Conservation (phyloP, 495 filamentous ascomycete genomes). For the Hypoxylon intermedium region DNA sequence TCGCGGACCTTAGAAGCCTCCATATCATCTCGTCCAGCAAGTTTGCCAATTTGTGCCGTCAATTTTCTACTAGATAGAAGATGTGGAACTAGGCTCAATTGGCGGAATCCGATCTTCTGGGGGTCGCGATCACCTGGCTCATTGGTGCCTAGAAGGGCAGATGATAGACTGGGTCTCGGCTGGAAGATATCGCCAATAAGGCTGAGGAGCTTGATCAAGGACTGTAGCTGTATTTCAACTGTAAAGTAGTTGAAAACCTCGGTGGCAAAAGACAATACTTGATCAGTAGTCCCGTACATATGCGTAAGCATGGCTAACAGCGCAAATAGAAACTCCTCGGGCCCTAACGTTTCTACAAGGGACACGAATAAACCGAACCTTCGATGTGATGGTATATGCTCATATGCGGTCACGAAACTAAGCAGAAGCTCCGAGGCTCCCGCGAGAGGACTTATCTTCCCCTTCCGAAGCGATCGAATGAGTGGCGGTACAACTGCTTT, state of each 20-base stretch:
- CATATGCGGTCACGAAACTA: conserved; percentile 93
- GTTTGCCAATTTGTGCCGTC: conserved; percentile 53
- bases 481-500: conserved; percentile 88
- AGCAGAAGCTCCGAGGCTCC: conserved; percentile 85
- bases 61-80: conserved; percentile 60
- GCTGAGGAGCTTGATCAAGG: conserved; percentile 73
- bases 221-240: conserved; percentile 71
- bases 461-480: conserved; percentile 81
- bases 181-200: conserved; percentile 75
- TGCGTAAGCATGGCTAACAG: conserved; percentile 75
- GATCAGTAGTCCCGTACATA: conserved; percentile 64
- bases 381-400: conserved; percentile 88
- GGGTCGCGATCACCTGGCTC: conserved; percentile 65
- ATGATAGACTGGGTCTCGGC: conserved; percentile 71
- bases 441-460: conserved; percentile 75
- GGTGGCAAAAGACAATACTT: conserved; percentile 58
- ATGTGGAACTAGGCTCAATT: conserved; percentile 66
- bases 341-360: conserved; percentile 80
- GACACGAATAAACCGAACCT: conserved; percentile 80
- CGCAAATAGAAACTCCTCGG: conserved; percentile 79
- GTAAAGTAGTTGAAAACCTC: conserved; percentile 63
- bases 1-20: conserved; percentile 66
- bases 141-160: conserved; percentile 69
- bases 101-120: conserved; percentile 64
- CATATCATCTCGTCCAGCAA: conserved; percentile 63